These are phyloP conservation scores for Musa itinerans DNA, from an alignment of 176 grass and related monocot species.

Conservation along the genomic window DNA sequence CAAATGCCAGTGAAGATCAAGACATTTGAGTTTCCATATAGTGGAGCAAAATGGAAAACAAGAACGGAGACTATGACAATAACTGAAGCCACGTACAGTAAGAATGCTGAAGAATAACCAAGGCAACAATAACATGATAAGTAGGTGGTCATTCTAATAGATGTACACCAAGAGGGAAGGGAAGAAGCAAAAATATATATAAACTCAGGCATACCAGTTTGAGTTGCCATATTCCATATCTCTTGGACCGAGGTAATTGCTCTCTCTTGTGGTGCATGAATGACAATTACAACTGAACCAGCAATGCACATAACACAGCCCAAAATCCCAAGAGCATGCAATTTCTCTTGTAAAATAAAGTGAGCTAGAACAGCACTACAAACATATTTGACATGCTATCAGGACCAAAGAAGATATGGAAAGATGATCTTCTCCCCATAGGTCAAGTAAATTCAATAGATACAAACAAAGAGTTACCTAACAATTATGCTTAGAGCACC, in stretches of 20 bases:
- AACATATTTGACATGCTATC: slow-evolving; percentile 4
- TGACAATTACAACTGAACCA: slow-evolving; percentile 81
- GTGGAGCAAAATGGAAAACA: slow-evolving; percentile 82
- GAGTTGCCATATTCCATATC: slow-evolving; percentile 94
- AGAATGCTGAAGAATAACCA: slow-evolving; percentile 55
- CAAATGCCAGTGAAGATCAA: slow-evolving; percentile 91
- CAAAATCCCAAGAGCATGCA: slow-evolving; percentile 71
- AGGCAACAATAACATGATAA: not conserved
- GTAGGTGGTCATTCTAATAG: not conserved
- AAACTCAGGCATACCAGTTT: slow-evolving; percentile 33
- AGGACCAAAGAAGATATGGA: not conserved
- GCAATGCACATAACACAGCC: slow-evolving; percentile 89
- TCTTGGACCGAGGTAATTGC: slow-evolving; percentile 76
- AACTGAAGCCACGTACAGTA: slow-evolving; percentile 85
- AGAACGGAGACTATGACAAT: slow-evolving; percentile 78
- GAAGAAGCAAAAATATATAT: not conserved
- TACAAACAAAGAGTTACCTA: slow-evolving; percentile 30
- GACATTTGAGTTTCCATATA: slow-evolving; percentile 79
- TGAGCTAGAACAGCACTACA: slow-evolving; percentile 84
- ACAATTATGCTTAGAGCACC: slow-evolving; percentile 97
- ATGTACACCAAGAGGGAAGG: not conserved
- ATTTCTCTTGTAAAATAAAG: slow-evolving; percentile 83
- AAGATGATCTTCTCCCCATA: not conserved
- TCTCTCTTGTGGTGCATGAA: slow-evolving; percentile 81
- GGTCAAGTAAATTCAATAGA: not conserved